Evolutionary conservation across 768 basidiomycete species (phyloP).

Genomic region (Lactarius tabidus): DNA sequence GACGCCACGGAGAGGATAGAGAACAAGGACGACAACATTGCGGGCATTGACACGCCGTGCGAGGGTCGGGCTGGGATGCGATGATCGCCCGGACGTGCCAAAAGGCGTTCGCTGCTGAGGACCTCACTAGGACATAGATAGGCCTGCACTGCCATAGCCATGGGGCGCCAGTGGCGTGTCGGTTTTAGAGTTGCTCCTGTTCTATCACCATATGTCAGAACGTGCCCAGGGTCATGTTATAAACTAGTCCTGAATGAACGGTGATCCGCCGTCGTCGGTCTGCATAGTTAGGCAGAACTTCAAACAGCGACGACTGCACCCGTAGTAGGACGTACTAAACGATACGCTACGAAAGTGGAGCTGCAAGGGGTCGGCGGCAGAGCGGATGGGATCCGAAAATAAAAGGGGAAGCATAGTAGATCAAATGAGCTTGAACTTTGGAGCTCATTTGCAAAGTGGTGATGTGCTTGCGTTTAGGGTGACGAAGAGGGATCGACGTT

Average conservation of each 20-base stretch:
- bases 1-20: background rate
- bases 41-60: conserved; percentile 4
- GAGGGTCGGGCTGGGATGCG: background rate
- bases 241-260: background rate
- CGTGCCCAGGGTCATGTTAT: background rate
- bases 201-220: background rate
- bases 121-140: conserved; percentile 7
- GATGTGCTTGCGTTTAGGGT: background rate
- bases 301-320: background rate
- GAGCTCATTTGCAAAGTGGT: background rate
- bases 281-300: background rate
- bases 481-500: background rate
- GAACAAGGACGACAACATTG: background rate
- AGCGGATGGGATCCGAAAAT: background rate
- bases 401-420: background rate
- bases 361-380: background rate
- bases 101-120: background rate
- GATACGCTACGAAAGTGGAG: too few relatives aligned
- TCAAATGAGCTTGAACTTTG: background rate
- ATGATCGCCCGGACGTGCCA: background rate
- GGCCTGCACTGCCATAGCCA: background rate
- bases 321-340: too few relatives aligned
- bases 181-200: background rate
- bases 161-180: background rate
- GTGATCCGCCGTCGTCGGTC: conserved; percentile 10